Base-by-base conservation (phyloP, 225 moss, liverwort and hornwort genomes). In the Marchantia paleacea region DNA sequence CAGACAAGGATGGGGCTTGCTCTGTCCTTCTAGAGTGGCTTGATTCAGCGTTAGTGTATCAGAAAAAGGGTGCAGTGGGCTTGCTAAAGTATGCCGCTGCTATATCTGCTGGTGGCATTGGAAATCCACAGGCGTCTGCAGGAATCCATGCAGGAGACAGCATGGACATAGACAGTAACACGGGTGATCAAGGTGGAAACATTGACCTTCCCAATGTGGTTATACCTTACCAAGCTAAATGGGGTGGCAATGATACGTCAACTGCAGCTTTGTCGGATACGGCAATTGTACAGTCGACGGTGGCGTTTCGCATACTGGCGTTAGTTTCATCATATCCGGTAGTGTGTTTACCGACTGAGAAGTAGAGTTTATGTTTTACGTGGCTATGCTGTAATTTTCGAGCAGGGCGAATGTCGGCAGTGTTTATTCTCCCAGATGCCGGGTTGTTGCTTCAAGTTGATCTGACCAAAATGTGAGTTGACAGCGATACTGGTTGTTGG, bases 1-100 rank as follows among this genome's bases (percentile, higher is more conserved):
- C 77, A 25, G 69, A 79, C 22, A 89, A 86, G 81, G 90, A 85
- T 83, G 80, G 31, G 48, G 87, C 81, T 53, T 83, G 82, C 83
- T 90, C 93, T 87, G 82, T 86, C 78, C 88, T 99, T 75, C 85
- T 94, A 79, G 95, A 93, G 87, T 95, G 95, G 99, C 90, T 95
- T 55, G 99, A 99, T 84, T 87, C 95, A 78, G 95, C 95, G 81
- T 83, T 92, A 75, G 92, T 99, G 49, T 99, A 91, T 87, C 88
- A 91, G 48, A 91, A 86, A 78, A 94, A 91, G 63, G 99, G 99
- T 28, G 86, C 89, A 69, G 88, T 92, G 72, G 95, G 99, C 77
- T 87, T 99, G 89, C 84, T 99, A 22, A 94, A 92, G 83, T 91
- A 99, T 89, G 90, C 84, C 78, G 87, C 90, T 84, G 89, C 88